Conservation (phyloP, 2,329 filamentous ascomycete genomes). For the Botrytis aclada region DNA sequence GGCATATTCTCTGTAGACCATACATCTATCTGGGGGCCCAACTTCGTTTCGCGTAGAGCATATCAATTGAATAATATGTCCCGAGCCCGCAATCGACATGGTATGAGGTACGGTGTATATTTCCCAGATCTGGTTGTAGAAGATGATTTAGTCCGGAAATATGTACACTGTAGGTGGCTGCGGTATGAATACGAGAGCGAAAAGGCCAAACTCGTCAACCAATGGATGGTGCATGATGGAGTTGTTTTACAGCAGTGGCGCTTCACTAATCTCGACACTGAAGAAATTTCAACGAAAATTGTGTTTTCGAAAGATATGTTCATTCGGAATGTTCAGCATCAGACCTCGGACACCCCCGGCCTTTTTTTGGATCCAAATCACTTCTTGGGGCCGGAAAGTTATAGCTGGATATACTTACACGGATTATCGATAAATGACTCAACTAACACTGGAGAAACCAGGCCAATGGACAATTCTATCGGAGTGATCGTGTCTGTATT, state of each 20-base stretch:
- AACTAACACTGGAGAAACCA: too few species aligned
- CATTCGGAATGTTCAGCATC: not conserved
- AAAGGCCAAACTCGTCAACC: not conserved
- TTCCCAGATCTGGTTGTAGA: not conserved
- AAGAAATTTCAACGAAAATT: not conserved
- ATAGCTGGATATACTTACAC: not conserved
- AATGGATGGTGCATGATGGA: not conserved
- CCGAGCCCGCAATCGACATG: not conserved
- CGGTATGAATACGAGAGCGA: not conserved
- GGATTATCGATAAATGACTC: too few species aligned
- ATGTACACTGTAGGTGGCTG: not conserved
- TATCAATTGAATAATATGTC: accelerated
- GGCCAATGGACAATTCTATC: not conserved
- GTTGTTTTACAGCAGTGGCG: not conserved
- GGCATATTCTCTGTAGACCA: not conserved
- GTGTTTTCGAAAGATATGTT: not conserved
- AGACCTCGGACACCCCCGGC: too few species aligned
- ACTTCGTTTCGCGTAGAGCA: accelerated
- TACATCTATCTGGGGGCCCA: accelerated
- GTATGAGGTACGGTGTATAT: not conserved
- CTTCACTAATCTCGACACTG: not conserved
- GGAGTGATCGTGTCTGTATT: not conserved
- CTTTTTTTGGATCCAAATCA: too few species aligned
- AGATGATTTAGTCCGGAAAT: not conserved
- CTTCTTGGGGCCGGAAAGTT: not conserved